Base-by-base conservation (phyloP, 495 filamentous ascomycete species). In the Podospora tetraspora region DNA sequence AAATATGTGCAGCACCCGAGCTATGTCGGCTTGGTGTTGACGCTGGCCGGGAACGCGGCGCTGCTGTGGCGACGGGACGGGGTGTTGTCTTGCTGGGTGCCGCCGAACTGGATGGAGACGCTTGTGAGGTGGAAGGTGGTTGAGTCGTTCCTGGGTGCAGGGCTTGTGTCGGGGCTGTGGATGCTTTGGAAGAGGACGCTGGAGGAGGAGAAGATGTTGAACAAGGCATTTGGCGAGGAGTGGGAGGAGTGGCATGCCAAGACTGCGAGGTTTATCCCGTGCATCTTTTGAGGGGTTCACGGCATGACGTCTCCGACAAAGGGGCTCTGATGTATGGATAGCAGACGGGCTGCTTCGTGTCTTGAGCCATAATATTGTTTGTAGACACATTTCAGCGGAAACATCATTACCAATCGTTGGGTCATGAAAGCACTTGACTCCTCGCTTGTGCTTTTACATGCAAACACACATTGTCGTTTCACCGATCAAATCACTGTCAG, bases 1-100 rank as follows among this genome's bases (percentile, higher is more conserved):
- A 64, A 66, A 16, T 82, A 77, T 68, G 69, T 85, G 13, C 83
- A 83, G 66, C 81, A 86, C 68, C 81, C 83, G 3, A 83, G 82
- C 59, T 86, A 85, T 37, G 78, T 78, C 3, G 80, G 79, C 0
- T 30, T 78, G 3, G 19, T 69, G 13, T 25, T 71, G 3, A 25
- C 77, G 7, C 19, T 72, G 19, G 22, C 62, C 1, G 69, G 68
- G 23, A 68, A 69, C 23, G n/a, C 78, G 59, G 69, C 74, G 24
- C 23, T 71, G 21, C 27, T 73, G 25, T 75, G 69, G 1, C 32
- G 73, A 23, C 23, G 56, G 6, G 71, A 72, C 3, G 67, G 80
- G 8, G 77, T 70, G 43, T 30, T 79, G 23, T 69, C 77, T 13
- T 80, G 80, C 70, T 81, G 79, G 73, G 73, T 72, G 1, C 66